Evolutionary conservation across 1,284 basidiomycete genomes (phyloP).

Genomic region (Microbotryum saponariae): DNA sequence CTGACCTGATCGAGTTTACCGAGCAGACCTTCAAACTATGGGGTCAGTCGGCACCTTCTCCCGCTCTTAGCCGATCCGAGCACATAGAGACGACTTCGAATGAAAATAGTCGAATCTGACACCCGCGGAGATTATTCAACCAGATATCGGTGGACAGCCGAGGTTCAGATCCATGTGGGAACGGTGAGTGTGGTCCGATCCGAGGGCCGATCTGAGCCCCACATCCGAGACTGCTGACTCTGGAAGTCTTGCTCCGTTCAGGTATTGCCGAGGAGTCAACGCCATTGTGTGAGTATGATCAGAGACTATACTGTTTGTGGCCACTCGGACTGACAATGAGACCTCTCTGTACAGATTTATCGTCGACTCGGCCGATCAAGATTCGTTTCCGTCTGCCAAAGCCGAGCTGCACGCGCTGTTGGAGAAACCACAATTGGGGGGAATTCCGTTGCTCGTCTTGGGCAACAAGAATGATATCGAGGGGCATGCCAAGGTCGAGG

Average conservation of each 20-base stretch:
- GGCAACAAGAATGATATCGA: slow-evolving; percentile 94
- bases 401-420: slow-evolving; percentile 82
- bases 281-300: slow-evolving; percentile 70
- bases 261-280: slow-evolving; percentile 84
- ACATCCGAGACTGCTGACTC: too few species aligned
- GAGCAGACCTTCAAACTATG: slow-evolving; percentile 36
- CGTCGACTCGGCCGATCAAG: slow-evolving; percentile 73
- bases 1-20: too few species aligned
- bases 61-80: not conserved
- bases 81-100: not conserved
- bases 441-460: slow-evolving; percentile 81
- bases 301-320: too few species aligned
- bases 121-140: not conserved
- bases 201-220: too few species aligned
- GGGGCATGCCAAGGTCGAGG: slow-evolving; percentile 70
- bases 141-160: slow-evolving; percentile 60
- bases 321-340: too few species aligned
- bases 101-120: not conserved
- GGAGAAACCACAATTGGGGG: slow-evolving; percentile 59
- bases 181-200: slow-evolving; percentile 41
- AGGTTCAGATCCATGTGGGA: slow-evolving; percentile 84
- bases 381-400: slow-evolving; percentile 74
- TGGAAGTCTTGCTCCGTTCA: too few species aligned
- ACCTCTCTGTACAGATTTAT: slow-evolving; percentile 58
- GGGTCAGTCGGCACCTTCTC: slow-evolving; percentile 17